Evolutionary conservation across 495 filamentous ascomycete genomes (phyloP), one percentile per base, ranked within the genome.

Genomic region (Podospora australis): DNA sequence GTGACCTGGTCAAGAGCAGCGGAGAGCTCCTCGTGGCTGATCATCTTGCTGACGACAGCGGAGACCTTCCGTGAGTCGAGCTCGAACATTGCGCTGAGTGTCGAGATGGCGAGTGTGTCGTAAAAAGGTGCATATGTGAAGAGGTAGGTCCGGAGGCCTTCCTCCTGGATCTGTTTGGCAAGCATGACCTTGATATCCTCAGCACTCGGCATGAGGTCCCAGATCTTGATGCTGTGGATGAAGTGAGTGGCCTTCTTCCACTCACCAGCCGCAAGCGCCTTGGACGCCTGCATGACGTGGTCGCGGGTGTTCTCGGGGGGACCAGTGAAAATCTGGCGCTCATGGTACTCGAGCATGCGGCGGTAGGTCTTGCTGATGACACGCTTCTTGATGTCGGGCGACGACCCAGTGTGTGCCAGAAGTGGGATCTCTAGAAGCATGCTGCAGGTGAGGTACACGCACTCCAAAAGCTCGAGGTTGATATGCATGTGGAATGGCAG

Each of bases 401-500:
- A 87, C 7, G 90, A 96, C 36, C 94, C 94, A 39, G 88, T 91
- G 65, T 97, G 94, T 22, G 92, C 92, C 49, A 99, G 82, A 39
- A 96, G 85, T 10, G 92, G 92, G 52, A 99, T 96, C 72, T 99
- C 92, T 39, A 99, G 78, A 50, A 99, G 83, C 92, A 97, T 97
- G 73, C 87, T 94, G 68, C 89, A 96, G 48, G 92, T 96, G 38
- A 99, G 83, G 69, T 99, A 99, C 50, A 96, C 90, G 62, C 91
- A 97, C 67, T 99, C 92, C 3, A 99, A 81, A 23, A 99, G 80
- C 59, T 99, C 92, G 17, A 99, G 78, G 75, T 99, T 99, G 76
- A 99, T 97, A 77, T 99, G 92, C 88, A 96, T 95, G 73, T 99
- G 92, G 80, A 99, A 99, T 35, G 92, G 92, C 50, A 99, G 77